Evolutionary conservation across 2,329 filamentous ascomycete genomes (phyloP).

Genomic region (Zasmidium angulare): DNA sequence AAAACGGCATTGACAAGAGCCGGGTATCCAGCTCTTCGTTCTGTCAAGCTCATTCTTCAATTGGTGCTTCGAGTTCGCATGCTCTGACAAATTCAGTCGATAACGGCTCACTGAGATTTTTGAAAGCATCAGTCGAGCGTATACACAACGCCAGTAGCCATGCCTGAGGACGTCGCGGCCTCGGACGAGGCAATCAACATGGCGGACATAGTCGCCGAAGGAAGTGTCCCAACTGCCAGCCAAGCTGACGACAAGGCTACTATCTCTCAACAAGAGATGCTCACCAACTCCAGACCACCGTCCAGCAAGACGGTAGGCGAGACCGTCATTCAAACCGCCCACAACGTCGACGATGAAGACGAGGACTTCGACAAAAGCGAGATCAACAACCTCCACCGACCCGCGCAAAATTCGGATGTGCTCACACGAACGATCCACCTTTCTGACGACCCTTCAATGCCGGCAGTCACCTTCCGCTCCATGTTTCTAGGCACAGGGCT

Average conservation of each 20-base stretch:
- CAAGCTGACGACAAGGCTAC: not conserved
- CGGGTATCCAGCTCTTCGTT: too few relatives aligned
- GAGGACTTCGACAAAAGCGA: not conserved
- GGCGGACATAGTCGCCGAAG: not conserved
- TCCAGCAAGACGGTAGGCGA: not conserved
- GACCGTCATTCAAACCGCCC: not conserved
- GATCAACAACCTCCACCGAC: not conserved
- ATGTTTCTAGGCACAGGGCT: constrained; percentile 39
- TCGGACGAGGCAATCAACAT: not conserved
- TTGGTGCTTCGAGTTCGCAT: too few relatives aligned
- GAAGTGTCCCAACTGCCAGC: not conserved
- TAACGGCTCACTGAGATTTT: not conserved
- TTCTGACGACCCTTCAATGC: constrained; percentile 39
- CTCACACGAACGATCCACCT: constrained; percentile 37
- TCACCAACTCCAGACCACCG: not conserved
- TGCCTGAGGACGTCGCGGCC: not conserved
- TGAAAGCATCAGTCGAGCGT: not conserved
- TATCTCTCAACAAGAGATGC: not conserved
- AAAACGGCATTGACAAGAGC: too few relatives aligned
- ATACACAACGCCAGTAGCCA: not conserved
- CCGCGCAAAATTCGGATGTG: constrained; percentile 22
- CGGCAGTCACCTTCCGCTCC: constrained; percentile 41
- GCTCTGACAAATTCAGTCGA: too few relatives aligned
- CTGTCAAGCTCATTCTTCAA: too few relatives aligned
- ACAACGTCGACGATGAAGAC: not conserved